phyloP scores from a whole-genome alignment of 305 asterid species.

The Salvia sclarea region DNA sequence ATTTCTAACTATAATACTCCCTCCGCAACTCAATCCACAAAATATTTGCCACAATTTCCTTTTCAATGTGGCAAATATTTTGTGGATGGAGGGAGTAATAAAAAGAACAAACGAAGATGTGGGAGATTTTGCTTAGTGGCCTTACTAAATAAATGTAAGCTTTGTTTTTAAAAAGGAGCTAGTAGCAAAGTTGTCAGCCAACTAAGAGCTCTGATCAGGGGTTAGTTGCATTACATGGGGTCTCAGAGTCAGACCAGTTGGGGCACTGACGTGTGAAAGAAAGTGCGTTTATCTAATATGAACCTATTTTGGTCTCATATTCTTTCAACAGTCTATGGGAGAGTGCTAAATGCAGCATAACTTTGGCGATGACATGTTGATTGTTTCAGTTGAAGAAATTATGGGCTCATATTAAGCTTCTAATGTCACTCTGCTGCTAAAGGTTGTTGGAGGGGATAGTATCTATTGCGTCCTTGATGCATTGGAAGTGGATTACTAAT shows the following conservation, averaged over 20 bases:
- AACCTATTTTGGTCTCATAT: neutral
- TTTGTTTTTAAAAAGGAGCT: neutral
- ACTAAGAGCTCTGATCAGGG: neutral
- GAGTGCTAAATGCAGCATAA: neutral
- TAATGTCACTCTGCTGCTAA: neutral
- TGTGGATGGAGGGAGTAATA: too few relatives aligned
- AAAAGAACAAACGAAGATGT: neutral
- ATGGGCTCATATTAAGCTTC: neutral
- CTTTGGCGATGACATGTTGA: neutral
- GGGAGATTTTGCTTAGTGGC: neutral
- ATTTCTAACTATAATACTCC: neutral
- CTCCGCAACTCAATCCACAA: too few relatives aligned
- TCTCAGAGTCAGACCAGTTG: neutral
- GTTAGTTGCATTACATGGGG: neutral
- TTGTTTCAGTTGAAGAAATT: conserved; percentile 4
- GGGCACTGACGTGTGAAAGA: neutral
- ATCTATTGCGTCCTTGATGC: neutral
- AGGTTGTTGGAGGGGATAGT: neutral
- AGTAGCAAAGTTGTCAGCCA: neutral
- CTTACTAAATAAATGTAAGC: neutral
- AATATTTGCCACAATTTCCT: too few relatives aligned
- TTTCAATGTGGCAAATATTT: too few relatives aligned
- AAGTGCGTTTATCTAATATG: neutral
- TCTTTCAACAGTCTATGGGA: neutral
- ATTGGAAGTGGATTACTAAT: neutral